Conservation (phyloP, 129 eudicot genomes). For the Kitagawia praeruptora region DNA sequence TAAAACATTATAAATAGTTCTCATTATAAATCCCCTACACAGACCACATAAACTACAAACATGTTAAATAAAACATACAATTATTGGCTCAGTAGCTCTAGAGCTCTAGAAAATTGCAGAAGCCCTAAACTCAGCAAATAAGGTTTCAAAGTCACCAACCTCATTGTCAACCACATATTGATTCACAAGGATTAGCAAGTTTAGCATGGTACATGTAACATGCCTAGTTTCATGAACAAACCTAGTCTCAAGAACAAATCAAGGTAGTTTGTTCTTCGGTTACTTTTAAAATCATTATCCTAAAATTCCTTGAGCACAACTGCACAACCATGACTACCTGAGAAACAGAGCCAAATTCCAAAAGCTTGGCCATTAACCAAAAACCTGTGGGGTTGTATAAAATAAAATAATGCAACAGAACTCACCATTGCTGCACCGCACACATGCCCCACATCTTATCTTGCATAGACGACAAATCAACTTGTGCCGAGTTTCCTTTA, state of each 20-base stretch:
- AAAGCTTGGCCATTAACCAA: slow-evolving; percentile 11
- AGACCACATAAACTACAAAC: neutral
- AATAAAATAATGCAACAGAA: slow-evolving; percentile 26
- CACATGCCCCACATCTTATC: slow-evolving; percentile 80
- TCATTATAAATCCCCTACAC: neutral
- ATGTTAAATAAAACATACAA: neutral
- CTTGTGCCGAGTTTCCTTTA: slow-evolving; percentile 68
- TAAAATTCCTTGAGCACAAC: neutral
- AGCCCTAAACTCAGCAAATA: neutral
- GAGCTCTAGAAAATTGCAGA: neutral
- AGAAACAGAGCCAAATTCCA: neutral
- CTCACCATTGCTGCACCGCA: slow-evolving; percentile 97
- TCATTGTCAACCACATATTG: neutral
- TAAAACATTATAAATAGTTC: neutral
- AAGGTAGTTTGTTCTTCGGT: neutral
- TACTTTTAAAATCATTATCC: neutral
- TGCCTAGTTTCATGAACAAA: neutral
- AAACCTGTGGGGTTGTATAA: slow-evolving; percentile 16
- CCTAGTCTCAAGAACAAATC: neutral
- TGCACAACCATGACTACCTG: neutral
- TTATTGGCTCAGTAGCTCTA: neutral
- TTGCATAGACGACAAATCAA: slow-evolving; percentile 83
- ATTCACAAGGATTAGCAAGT: neutral
- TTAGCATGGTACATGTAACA: neutral
- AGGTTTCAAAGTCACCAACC: neutral